phyloP scores from a whole-genome alignment of 164 flowering plant species.

The Berberis thunbergii region DNA sequence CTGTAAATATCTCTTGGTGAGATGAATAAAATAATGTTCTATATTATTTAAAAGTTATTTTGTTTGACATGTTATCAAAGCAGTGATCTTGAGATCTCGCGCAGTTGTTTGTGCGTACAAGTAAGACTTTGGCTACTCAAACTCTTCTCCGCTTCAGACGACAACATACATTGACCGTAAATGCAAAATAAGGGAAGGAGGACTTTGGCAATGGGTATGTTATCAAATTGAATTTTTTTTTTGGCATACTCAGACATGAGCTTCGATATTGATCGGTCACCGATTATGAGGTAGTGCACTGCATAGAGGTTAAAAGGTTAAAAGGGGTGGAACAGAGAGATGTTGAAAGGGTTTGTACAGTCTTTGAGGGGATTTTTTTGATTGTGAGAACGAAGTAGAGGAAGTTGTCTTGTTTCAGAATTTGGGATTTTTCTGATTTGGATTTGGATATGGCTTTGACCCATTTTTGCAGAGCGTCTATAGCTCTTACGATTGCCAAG shows the following conservation, averaged over 20 bases:
- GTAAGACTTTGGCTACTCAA: too few species aligned
- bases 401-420: conserved; percentile 57
- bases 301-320: conserved; percentile 18
- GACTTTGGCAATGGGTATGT: conserved; percentile 57
- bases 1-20: too few species aligned
- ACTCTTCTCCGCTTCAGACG: too few species aligned
- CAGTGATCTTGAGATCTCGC: too few species aligned
- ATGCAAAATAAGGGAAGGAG: conserved; percentile 3
- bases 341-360: conserved; percentile 47
- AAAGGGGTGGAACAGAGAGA: conserved; percentile 61
- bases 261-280: conserved; percentile 36
- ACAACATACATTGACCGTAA: too few species aligned
- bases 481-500: conserved; percentile 27
- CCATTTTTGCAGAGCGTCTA: conserved; percentile 58
- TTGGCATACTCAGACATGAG: conserved; percentile 42
- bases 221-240: conserved; percentile 41
- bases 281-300: conserved; percentile 60
- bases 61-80: too few species aligned
- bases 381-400: conserved; percentile 63
- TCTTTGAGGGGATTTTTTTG: conserved; percentile 59
- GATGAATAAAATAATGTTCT: too few species aligned
- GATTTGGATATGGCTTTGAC: conserved; percentile 23
- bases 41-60: too few species aligned
- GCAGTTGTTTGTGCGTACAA: too few species aligned
- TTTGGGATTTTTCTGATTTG: conserved; percentile 38